These are phyloP conservation scores for Penicillium paradoxum DNA, from an alignment of 495 filamentous ascomycete genomes.

Conservation along the genomic window DNA sequence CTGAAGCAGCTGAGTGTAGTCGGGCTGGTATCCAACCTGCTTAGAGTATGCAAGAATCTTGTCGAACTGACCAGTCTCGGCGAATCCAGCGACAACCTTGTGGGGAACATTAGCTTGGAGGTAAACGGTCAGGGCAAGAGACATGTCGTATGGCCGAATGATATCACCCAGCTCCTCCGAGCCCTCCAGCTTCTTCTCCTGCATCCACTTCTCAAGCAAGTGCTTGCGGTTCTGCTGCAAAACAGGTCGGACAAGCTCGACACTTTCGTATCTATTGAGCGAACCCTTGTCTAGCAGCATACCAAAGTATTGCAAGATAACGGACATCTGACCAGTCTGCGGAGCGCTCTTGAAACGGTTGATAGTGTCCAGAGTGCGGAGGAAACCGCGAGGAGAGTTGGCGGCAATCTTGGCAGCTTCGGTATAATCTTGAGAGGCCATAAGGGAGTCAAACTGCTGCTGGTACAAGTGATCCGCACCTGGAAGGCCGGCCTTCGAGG, in stretches of 20 bases:
- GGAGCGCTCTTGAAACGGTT: constrained; percentile 88
- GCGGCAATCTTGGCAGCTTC: constrained; percentile 94
- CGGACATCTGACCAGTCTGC: constrained; percentile 68
- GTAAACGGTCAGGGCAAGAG: constrained; percentile 81
- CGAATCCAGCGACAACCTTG: constrained; percentile 91
- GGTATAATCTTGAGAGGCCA: constrained; percentile 67
- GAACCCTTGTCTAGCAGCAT: constrained; percentile 92
- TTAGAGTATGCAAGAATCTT: constrained; percentile 89
- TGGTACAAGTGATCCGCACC: constrained; percentile 94
- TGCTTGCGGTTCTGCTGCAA: constrained; percentile 91
- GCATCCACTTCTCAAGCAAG: constrained; percentile 94
- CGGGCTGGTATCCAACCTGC: constrained; percentile 77
- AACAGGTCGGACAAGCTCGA: constrained; percentile 90
- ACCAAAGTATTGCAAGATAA: constrained; percentile 96
- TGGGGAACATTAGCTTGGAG: constrained; percentile 78
- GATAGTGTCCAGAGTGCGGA: constrained; percentile 89
- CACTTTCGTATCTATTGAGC: constrained; percentile 86
- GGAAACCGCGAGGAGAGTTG: constrained; percentile 91
- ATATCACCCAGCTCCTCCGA: constrained; percentile 96
- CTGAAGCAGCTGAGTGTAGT: constrained; percentile 84
- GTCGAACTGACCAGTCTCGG: constrained; percentile 94
- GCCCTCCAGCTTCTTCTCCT: constrained; percentile 89
- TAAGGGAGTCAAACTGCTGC: constrained; percentile 83
- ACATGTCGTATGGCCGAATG: constrained; percentile 81
- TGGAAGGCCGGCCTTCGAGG: constrained; percentile 86